phyloP scores from a whole-genome alignment of 768 basidiomycete species.

The Trametes villosa region DNA sequence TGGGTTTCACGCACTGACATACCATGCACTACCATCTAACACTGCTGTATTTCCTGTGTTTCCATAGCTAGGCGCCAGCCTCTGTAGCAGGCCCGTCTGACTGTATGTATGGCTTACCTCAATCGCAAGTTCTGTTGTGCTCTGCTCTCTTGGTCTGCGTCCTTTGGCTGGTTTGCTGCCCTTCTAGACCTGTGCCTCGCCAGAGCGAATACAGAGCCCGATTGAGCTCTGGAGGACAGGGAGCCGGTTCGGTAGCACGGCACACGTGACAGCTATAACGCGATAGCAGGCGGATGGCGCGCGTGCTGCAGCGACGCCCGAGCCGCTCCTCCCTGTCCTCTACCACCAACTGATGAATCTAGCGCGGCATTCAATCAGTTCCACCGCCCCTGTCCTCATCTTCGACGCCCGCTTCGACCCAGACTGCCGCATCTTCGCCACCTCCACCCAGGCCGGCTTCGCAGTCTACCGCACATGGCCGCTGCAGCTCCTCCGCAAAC shows the following conservation, averaged over 20 bases:
- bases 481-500: slow-evolving; percentile 76
- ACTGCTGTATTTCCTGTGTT: slow-evolving; percentile 20
- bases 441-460: slow-evolving; percentile 79
- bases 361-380: slow-evolving; percentile 80
- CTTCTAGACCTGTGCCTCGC: too few relatives aligned
- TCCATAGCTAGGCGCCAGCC: slow-evolving; percentile 24
- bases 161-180: too few relatives aligned
- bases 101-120: slow-evolving; percentile 22
- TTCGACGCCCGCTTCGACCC: slow-evolving; percentile 79
- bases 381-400: slow-evolving; percentile 75
- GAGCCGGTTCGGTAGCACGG: slow-evolving; percentile 5
- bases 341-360: slow-evolving; percentile 69
- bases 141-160: too few relatives aligned
- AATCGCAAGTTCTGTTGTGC: slow-evolving; percentile 17
- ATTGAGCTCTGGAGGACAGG: slow-evolving; percentile 4
- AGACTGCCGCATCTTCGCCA: slow-evolving; percentile 81
- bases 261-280: slow-evolving; percentile 23
- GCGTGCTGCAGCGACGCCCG: slow-evolving; percentile 9
- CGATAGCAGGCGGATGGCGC: slow-evolving; percentile 9
- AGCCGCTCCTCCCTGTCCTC: slow-evolving; percentile 8
- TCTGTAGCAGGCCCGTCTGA: slow-evolving; percentile 16
- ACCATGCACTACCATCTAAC: slow-evolving; percentile 18
- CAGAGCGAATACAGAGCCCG: neutral
- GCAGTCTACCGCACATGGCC: slow-evolving; percentile 82
- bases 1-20: slow-evolving; percentile 20